Evolutionary conservation across 1,139 yeast species (phyloP).

Genomic region (Nakaseomyces kungkrabaensis): DNA sequence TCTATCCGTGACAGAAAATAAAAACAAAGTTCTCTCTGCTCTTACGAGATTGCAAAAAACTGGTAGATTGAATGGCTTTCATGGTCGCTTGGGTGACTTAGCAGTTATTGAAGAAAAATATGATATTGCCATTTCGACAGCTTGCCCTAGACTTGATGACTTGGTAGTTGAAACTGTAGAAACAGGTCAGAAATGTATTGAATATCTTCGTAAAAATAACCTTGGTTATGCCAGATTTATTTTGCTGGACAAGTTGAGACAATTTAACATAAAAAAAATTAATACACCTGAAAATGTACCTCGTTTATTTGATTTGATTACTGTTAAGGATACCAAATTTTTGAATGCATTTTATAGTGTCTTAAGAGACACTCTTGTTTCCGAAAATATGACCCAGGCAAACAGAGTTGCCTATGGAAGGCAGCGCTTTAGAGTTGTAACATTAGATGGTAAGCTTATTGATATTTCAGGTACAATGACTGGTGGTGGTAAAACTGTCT

Average conservation of each 20-base stretch:
- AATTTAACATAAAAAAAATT: conserved; percentile 50
- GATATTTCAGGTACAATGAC: conserved; percentile 96
- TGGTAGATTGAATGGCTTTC: conserved; percentile 78
- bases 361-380: conserved; percentile 78
- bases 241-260: conserved; percentile 62
- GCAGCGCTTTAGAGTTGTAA: conserved; percentile 80
- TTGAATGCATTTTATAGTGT: conserved; percentile 86
- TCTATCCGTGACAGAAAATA: conserved; percentile 50
- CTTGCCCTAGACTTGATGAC: conserved; percentile 84
- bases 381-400: conserved; percentile 69
- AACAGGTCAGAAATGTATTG: conserved; percentile 86
- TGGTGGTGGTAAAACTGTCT: conserved; percentile 79
- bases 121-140: conserved; percentile 92
- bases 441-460: conserved; percentile 83
- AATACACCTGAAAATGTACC: conserved; percentile 70
- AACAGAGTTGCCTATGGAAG: conserved; percentile 79
- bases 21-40: conserved; percentile 63
- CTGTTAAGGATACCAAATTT: conserved; percentile 56
- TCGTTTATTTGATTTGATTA: conserved; percentile 73
- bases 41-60: conserved; percentile 60
- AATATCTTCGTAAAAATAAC: conserved; percentile 70
- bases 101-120: conserved; percentile 81
- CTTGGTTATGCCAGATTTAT: conserved; percentile 88
- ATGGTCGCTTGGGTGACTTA: conserved; percentile 84
- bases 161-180: conserved; percentile 93